These are phyloP conservation scores for Xylariaceae sp. DNA, from an alignment of 2,329 filamentous ascomycete genomes.

Conservation along the genomic window DNA sequence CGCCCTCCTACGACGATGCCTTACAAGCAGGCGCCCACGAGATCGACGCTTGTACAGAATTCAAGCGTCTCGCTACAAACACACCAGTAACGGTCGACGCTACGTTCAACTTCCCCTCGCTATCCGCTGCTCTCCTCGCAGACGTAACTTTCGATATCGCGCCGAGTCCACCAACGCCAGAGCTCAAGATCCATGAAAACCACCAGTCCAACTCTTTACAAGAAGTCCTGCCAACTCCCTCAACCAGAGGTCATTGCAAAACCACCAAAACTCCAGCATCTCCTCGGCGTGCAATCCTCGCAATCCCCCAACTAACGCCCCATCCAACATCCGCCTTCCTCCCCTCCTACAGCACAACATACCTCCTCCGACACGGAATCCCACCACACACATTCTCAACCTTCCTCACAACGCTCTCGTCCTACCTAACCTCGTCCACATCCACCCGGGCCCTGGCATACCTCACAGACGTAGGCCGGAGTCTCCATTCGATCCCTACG, in stretches of 20 bases:
- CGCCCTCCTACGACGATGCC: constrained; percentile 23
- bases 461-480: constrained; percentile 12
- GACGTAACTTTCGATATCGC: background rate
- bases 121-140: constrained; percentile 1
- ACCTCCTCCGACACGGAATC: constrained; percentile 36
- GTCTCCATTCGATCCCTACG: constrained; percentile 34
- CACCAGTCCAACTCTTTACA: too few relatives aligned
- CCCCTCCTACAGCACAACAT: constrained; percentile 35
- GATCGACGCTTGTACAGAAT: too few relatives aligned
- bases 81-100: constrained; percentile 32
- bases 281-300: constrained; percentile 1
- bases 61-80: too few relatives aligned
- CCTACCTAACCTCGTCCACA: constrained; percentile 42
- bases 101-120: constrained; percentile 39
- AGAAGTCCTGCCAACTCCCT: background rate
- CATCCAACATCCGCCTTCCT: constrained; percentile 37
- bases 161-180: too few relatives aligned
- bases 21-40: constrained; percentile 2
- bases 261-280: constrained; percentile 32
- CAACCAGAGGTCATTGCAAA: constrained; percentile 29
- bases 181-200: too few relatives aligned
- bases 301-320: constrained; percentile 20
- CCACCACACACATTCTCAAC: constrained; percentile 23
- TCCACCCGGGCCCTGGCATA: constrained; percentile 39
- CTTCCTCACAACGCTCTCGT: constrained; percentile 38